Base-by-base conservation (phyloP, 768 basidiomycete genomes). In the Clavaria fumosa region DNA sequence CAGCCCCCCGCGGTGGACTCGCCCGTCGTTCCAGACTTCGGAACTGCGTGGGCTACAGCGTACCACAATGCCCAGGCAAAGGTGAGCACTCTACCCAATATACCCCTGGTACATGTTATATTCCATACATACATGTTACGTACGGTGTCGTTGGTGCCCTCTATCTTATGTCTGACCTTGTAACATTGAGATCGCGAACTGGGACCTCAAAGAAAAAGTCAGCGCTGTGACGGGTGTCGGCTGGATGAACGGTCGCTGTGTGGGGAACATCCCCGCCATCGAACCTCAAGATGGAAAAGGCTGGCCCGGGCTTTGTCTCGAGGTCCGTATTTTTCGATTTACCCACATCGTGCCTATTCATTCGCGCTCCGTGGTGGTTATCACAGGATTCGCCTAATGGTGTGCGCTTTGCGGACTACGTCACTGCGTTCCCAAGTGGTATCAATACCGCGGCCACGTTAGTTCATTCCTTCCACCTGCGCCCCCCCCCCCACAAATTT, bases 371-470 rank as follows among this genome's bases (percentile, higher is more conserved):
- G 15, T 22, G 23, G 32, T n/a, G 26, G 26, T 26, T 4, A 7
- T 38, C n/a, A 38, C n/a, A 75, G 66, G 76, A 81, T 45, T 74
- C 76, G 15, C 83, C 83, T 2, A 63, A 84, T 1, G 88, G 88
- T 3, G 73, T 91, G 14, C 78, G 89, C 32, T 61, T 66, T 45
- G 70, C 72, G 0, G 79, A 90, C 51, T 73, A 68, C 23, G 73
- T 74, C 4, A 79, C 78, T 3, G 71, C 71, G 0, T 91, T 89
- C 60, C 89, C 91, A 0, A 67, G 88, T n/a, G 82, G 74, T 0
- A 63, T 95, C 46, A 88, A 82, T 38, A 64, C 75, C 1, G 91
- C 85, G 4, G 65, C 85, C 4, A 84, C 90, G 66, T 88, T 54
- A 47, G 72, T 59, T 19, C 12, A 22, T 32, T 10, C 20, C 17